Conservation (phyloP, 2,329 filamentous ascomycete genomes). For the Fusarium napiforme region DNA sequence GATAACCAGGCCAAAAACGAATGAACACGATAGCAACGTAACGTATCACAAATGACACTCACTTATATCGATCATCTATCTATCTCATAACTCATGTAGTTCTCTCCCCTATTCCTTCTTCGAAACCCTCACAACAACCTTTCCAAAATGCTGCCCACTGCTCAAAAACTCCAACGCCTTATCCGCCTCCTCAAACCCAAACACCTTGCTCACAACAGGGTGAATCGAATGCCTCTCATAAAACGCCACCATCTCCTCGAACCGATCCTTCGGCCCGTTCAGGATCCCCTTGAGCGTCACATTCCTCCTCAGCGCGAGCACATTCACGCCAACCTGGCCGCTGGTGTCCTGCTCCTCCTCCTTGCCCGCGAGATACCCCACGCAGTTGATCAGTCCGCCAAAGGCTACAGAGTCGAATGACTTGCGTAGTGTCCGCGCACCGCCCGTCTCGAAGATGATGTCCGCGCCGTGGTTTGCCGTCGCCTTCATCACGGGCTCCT, state of each 20-base stretch:
- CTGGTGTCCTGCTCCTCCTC: conserved; percentile 59
- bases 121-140: conserved; percentile 61
- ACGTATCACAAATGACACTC: background rate
- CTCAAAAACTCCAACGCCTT: conserved; percentile 65
- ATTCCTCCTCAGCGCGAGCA: conserved; percentile 61
- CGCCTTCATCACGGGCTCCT: conserved; percentile 57
- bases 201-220: conserved; percentile 61
- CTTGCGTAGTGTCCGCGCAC: conserved; percentile 61
- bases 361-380: conserved; percentile 63
- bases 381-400: conserved; percentile 64
- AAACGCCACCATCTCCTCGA: conserved; percentile 64
- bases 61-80: background rate
- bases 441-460: conserved; percentile 66
- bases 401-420: conserved; percentile 65
- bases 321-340: conserved; percentile 65
- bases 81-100: background rate
- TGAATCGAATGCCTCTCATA: conserved; percentile 57
- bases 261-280: conserved; percentile 66
- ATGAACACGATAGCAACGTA: background rate
- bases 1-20: background rate
- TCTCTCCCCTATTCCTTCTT: conserved; percentile 27
- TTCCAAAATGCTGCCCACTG: conserved; percentile 66
- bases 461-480: conserved; percentile 61
- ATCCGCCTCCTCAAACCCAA: conserved; percentile 57
- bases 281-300: conserved; percentile 65